Evolutionary conservation across 805 yeast genomes (phyloP).

Genomic region (Kluyveromyces siamensis): DNA sequence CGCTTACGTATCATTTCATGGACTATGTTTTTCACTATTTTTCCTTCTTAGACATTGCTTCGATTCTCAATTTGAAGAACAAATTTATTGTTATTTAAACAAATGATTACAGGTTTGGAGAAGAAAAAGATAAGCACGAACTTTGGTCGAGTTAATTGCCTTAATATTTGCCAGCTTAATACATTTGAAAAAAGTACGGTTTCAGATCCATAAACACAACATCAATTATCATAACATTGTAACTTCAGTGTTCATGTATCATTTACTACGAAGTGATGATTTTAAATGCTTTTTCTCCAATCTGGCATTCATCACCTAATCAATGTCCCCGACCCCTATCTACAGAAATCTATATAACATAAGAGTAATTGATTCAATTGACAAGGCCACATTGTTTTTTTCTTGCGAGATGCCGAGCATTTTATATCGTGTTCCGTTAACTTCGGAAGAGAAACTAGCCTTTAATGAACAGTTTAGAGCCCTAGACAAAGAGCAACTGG

Average conservation of each 20-base stretch:
- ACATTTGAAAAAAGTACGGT: too few relatives aligned
- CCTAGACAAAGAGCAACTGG: conserved; percentile 70
- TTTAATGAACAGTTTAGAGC: conserved; percentile 71
- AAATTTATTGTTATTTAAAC: too few relatives aligned
- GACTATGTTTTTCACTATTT: background rate
- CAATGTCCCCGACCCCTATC: background rate
- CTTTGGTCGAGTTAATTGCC: too few relatives aligned
- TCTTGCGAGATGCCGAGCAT: conserved; percentile 15
- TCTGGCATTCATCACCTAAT: background rate
- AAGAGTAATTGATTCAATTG: background rate
- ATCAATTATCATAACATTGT: too few relatives aligned
- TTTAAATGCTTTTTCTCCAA: background rate
- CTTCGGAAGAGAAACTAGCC: conserved; percentile 68
- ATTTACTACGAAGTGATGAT: background rate
- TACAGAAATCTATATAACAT: too few relatives aligned
- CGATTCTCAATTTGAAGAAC: too few relatives aligned
- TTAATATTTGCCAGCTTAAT: too few relatives aligned
- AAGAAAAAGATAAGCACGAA: too few relatives aligned
- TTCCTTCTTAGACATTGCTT: background rate
- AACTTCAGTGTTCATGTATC: background rate
- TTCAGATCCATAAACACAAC: too few relatives aligned
- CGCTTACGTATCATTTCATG: background rate
- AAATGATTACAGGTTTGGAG: too few relatives aligned
- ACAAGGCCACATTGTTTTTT: background rate
- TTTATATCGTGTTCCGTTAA: conserved; percentile 31